Evolutionary conservation across 805 yeast species (phyloP).

Genomic region (Spathaspora passalidarum): DNA sequence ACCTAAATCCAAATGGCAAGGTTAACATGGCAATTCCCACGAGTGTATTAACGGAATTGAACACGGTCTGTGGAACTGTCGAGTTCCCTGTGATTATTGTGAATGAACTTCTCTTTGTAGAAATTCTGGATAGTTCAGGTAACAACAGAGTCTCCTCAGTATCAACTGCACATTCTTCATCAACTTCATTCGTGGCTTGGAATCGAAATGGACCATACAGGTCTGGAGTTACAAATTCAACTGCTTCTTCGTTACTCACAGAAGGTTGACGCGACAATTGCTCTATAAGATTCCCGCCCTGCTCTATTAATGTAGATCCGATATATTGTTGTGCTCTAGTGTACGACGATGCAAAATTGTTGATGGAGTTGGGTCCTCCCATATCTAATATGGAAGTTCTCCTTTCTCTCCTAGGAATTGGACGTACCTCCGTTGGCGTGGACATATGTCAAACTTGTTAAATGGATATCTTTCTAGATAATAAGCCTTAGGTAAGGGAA

Average conservation of each 20-base stretch:
- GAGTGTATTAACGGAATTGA: slow-evolving; percentile 67
- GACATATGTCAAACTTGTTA: slow-evolving; percentile 1
- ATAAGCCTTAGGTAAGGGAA: too few species aligned
- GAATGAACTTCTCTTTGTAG: slow-evolving; percentile 6
- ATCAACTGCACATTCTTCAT: slow-evolving; percentile 6
- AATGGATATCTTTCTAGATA: not conserved
- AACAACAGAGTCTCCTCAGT: slow-evolving; percentile 13
- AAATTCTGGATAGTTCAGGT: slow-evolving; percentile 4
- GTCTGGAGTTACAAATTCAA: not conserved
- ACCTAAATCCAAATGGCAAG: slow-evolving; percentile 63
- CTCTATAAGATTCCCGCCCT: slow-evolving; percentile 10
- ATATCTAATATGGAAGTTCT: slow-evolving; percentile 28
- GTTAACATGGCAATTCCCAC: slow-evolving; percentile 77
- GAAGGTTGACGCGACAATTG: slow-evolving; percentile 15
- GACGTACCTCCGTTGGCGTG: not conserved
- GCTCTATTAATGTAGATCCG: slow-evolving; percentile 15
- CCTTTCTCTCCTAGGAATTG: slow-evolving; percentile 9
- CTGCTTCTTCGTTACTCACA: slow-evolving; percentile 9
- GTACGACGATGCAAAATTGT: slow-evolving; percentile 40
- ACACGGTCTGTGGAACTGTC: slow-evolving; percentile 67
- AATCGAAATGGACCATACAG: not conserved
- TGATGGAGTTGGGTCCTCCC: slow-evolving; percentile 36
- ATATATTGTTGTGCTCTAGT: slow-evolving; percentile 33
- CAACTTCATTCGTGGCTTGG: not conserved
- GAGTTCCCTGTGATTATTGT: slow-evolving; percentile 28